Conservation (phyloP, 257 asterid genomes). For the Lavandula angustifolia region DNA sequence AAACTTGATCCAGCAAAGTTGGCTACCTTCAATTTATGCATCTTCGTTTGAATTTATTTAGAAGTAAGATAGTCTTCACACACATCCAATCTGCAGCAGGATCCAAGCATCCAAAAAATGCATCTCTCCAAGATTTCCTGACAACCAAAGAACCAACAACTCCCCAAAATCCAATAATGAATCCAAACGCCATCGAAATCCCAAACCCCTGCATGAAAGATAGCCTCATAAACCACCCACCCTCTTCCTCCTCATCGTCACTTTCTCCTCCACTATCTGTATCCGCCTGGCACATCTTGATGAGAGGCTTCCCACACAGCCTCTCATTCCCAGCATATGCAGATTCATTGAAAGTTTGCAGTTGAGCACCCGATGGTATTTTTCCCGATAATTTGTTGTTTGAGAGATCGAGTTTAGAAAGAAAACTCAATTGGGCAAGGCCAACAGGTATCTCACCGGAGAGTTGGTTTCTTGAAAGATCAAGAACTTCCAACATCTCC, state of each 20-base stretch:
- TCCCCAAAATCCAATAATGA: no score
- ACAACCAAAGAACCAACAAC: no score
- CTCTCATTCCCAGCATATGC: constrained; percentile 28
- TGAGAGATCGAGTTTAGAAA: constrained; percentile 37
- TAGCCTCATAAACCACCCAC: not conserved
- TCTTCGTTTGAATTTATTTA: no score
- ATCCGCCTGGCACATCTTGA: constrained; percentile 10
- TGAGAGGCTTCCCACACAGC: constrained; percentile 40
- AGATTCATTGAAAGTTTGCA: constrained; percentile 35
- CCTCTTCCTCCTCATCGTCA: not conserved
- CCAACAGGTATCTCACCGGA: constrained; percentile 37
- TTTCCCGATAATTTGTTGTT: constrained; percentile 36
- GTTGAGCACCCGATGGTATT: constrained; percentile 40
- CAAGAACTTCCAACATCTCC: constrained; percentile 38
- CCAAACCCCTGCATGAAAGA: no score
- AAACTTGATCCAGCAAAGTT: no score
- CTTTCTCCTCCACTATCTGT: not conserved
- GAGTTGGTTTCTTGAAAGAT: constrained; percentile 38
- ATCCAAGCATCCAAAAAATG: no score
- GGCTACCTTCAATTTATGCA: no score
- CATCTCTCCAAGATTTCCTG: no score
- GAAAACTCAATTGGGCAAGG: constrained; percentile 24
- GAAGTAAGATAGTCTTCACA: no score
- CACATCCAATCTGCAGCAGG: no score
- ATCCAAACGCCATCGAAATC: no score